Evolutionary conservation across 2,329 filamentous ascomycete genomes (phyloP).

Genomic region (Mariannaea sp.): DNA sequence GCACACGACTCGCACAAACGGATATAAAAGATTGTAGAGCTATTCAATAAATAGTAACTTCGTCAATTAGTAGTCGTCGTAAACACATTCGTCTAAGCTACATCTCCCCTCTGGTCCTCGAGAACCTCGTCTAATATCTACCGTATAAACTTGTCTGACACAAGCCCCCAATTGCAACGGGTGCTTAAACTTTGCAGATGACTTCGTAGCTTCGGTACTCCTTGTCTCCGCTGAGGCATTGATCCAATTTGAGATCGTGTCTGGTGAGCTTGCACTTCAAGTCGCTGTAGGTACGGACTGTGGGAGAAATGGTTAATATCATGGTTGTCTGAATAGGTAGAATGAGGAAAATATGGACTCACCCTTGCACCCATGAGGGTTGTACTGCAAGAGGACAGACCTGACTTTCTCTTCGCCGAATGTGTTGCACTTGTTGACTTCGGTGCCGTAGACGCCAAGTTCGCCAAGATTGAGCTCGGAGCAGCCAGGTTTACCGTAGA

Average conservation of each 20-base stretch:
- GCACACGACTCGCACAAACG: no score
- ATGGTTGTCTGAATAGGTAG: neutral
- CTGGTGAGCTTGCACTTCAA: no score
- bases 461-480: conserved; percentile 10
- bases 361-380: conserved; percentile 4
- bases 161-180: neutral
- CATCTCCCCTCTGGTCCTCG: no score
- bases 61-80: no score
- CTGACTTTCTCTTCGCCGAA: neutral
- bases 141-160: no score
- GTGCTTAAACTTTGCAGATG: neutral
- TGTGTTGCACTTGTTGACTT: neutral
- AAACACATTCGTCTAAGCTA: no score
- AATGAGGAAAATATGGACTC: neutral
- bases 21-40: no score
- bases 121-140: no score
- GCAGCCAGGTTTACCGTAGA: conserved; percentile 6
- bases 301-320: neutral
- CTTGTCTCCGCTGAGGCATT: conserved; percentile 5
- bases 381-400: neutral
- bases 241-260: neutral
- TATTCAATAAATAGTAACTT: no score
- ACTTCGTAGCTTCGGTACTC: conserved; percentile 8
- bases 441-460: conserved; percentile 5
- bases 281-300: conserved; percentile 3